phyloP scores from a whole-genome alignment of 1,284 basidiomycete genomes.

The Xerocomus subilludens region DNA sequence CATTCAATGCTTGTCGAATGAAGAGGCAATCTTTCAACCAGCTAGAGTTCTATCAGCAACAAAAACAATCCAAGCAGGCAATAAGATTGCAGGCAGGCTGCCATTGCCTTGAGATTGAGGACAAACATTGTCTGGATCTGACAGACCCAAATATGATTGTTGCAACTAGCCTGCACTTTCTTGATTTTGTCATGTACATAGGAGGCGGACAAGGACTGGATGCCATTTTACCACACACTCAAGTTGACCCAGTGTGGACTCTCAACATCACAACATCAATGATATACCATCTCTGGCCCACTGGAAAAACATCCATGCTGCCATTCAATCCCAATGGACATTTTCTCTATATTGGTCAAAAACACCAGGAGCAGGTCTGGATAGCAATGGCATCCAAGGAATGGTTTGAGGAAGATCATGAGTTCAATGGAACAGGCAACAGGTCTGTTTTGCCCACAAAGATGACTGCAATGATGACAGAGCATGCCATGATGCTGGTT shows the following conservation, averaged over 20 bases:
- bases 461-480: neutral
- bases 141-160: neutral
- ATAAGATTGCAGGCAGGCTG: neutral
- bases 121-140: neutral
- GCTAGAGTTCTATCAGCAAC: neutral
- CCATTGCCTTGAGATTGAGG: neutral
- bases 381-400: slow-evolving; percentile 6
- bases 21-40: neutral
- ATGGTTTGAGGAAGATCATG: neutral
- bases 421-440: neutral
- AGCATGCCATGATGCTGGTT: slow-evolving; percentile 2
- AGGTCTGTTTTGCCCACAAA: neutral
- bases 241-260: too few species aligned
- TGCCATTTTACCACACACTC: neutral
- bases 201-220: neutral
- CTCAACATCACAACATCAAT: neutral
- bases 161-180: neutral
- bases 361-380: slow-evolving; percentile 4
- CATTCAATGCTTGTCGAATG: too few species aligned
- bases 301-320: neutral
- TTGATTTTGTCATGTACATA: neutral
- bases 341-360: neutral
- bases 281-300: slow-evolving; percentile 1
- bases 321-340: slow-evolving; percentile 3
- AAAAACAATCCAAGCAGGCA: neutral